Evolutionary conservation across 1,284 basidiomycete genomes (phyloP).

Genomic region (Ceratobasidium sp.): DNA sequence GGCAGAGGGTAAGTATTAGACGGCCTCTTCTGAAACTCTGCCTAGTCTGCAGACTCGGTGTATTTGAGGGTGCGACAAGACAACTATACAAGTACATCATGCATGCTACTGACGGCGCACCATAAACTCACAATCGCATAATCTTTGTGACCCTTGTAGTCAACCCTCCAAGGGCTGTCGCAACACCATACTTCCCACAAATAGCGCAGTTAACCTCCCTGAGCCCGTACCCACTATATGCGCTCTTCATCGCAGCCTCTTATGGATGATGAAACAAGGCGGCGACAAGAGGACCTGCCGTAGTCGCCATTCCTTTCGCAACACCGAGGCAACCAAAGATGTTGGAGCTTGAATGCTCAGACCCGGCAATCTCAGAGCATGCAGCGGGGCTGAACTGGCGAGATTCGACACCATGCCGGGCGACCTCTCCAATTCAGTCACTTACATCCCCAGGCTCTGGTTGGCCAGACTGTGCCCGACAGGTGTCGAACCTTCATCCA

Average conservation of each 20-base stretch:
- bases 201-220: conserved; percentile 41
- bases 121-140: background rate
- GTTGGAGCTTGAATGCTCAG: conserved; percentile 18
- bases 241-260: conserved; percentile 27
- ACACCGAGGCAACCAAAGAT: conserved; percentile 36
- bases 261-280: conserved; percentile 20
- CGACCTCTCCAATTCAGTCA: too few species aligned
- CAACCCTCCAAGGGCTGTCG: conserved; percentile 34
- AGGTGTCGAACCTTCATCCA: too few species aligned
- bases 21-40: too few species aligned
- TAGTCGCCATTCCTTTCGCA: conserved; percentile 23
- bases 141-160: conserved; percentile 14
- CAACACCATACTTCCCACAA: conserved; percentile 46
- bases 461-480: too few species aligned
- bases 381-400: too few species aligned
- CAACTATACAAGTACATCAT: too few species aligned
- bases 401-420: too few species aligned
- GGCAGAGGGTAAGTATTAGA: too few species aligned
- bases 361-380: conserved; percentile 31
- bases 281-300: conserved; percentile 31
- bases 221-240: conserved; percentile 41
- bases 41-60: too few species aligned
- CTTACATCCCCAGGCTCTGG: too few species aligned
- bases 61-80: too few species aligned
- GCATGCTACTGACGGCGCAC: too few species aligned